Evolutionary conservation across 202 grass and related monocot genomes (phyloP), one percentile per base, ranked within the genome.

Genomic region (Bolboschoenoplectus hybrid): DNA sequence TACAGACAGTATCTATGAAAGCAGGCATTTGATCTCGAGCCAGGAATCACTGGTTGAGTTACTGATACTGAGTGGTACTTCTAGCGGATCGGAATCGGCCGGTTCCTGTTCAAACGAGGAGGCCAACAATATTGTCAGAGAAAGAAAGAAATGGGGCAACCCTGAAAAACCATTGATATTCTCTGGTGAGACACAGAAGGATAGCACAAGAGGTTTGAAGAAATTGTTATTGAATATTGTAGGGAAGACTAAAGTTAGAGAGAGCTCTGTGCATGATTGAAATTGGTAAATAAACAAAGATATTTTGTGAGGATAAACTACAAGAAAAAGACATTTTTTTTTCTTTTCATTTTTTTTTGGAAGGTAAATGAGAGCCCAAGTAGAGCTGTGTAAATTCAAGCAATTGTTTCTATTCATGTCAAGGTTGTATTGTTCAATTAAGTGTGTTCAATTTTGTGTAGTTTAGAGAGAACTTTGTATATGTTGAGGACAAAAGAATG

Each of bases 131-230:
- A 5, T 61, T 6, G 8, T 60, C n/a, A 82, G 80, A 55, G 81
- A 83, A 39, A 69, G 81, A 41, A 83, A 83, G 81, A 83, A 83
- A 83, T 83, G 81, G 81, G 63, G 45, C 9, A 9, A 13, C n/a
- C 81, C 81, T 10, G 63, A 36, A 39, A 83, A 83, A 13, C 7
- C 46, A 5, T 2, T 10, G 62, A 53, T 83, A 7, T 83, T 83
- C 45, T 69, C 81, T 16, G 36, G 26, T 55, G 40, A 68, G 2
- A 40, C 81, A 17, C 63, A 56, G 63, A 67, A 82, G 20, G 81
- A 67, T 46, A 44, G 44, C 6, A 51, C 46, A 36, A 69, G 9
- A 41, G 81, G 81, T 38, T 83, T 83, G 45, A 83, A 83, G 45
- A 83, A 67, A 83, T 83, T 69, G 34, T 47, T 70, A 7, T 38